Evolutionary conservation across 1,284 basidiomycete species (phyloP).

Genomic region (Trichosporon sp.): DNA sequence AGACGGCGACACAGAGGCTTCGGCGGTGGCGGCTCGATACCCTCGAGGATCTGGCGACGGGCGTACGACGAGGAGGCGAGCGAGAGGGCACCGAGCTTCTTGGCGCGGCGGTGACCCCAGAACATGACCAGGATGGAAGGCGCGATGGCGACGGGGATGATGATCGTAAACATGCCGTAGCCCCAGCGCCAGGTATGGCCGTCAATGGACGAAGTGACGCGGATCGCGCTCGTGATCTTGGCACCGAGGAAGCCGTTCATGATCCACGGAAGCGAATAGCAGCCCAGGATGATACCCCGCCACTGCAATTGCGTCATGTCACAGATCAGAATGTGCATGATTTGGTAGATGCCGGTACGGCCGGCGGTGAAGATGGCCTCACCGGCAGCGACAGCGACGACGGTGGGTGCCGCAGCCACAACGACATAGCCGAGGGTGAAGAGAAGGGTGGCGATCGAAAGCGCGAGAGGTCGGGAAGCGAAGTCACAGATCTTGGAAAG

Average conservation of each 20-base stretch:
- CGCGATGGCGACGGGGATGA: constrained; percentile 17
- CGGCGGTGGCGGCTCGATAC: constrained; percentile 2
- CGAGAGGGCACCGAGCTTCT: constrained; percentile 32
- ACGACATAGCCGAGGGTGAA: constrained; percentile 40
- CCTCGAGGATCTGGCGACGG: constrained; percentile 13
- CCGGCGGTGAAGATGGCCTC: constrained; percentile 40
- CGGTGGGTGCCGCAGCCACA: constrained; percentile 29
- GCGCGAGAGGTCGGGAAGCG: constrained; percentile 27
- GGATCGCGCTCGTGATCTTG: constrained; percentile 57
- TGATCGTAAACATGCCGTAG: constrained; percentile 38
- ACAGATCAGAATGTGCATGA: constrained; percentile 46
- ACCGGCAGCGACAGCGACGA: constrained; percentile 35
- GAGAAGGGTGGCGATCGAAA: constrained; percentile 27
- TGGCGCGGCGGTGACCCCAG: constrained; percentile 43
- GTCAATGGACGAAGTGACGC: constrained; percentile 1
- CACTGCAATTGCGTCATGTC: constrained; percentile 71
- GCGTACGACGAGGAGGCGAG: constrained; percentile 40
- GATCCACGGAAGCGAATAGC: constrained; percentile 62
- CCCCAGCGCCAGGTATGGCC: constrained; percentile 60
- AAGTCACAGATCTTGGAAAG: constrained; percentile 41
- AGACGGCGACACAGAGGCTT: constrained; percentile 13
- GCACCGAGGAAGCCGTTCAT: constrained; percentile 30
- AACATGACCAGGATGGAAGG: constrained; percentile 41
- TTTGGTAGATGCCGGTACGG: constrained; percentile 30
- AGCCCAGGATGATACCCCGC: constrained; percentile 63